phyloP scores from a whole-genome alignment of 768 basidiomycete species.

The Daedaleopsis nitida region DNA sequence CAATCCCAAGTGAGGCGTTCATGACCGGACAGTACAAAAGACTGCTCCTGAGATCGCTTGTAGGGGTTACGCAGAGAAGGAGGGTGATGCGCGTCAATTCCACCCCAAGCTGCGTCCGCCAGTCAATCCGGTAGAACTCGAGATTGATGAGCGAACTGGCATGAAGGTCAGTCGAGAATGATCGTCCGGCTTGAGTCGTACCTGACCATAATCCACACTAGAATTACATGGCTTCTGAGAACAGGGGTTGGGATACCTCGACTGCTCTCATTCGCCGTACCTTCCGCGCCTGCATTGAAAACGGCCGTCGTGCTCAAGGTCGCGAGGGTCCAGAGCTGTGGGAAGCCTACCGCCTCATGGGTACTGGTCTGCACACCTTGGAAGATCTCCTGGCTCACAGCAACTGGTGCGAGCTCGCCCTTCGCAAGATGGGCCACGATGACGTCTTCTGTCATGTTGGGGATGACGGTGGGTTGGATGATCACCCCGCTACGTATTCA shows the following conservation, averaged over 20 bases:
- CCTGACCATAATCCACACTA: constrained; percentile 26
- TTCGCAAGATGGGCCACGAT: constrained; percentile 67
- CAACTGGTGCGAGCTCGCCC: constrained; percentile 77
- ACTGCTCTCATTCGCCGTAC: constrained; percentile 66
- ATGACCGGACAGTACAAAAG: not conserved
- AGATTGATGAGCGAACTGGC: constrained; percentile 74
- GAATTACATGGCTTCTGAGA: constrained; percentile 80
- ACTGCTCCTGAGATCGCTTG: not conserved
- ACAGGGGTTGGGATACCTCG: constrained; percentile 73
- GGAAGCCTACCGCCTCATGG: constrained; percentile 73
- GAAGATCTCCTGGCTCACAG: constrained; percentile 80
- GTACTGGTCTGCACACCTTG: constrained; percentile 66
- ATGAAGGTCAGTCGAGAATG: constrained; percentile 61
- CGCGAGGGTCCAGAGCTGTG: constrained; percentile 57
- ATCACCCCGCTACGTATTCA: not conserved
- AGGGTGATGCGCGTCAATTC: constrained; percentile 70
- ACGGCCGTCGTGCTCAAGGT: constrained; percentile 59
- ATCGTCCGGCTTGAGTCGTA: not conserved
- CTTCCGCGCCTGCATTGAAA: constrained; percentile 65
- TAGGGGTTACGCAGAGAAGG: constrained; percentile 69
- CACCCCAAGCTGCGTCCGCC: constrained; percentile 77
- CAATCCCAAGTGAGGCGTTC: constrained; percentile 61
- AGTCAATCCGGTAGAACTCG: constrained; percentile 68
- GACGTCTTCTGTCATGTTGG: constrained; percentile 84
- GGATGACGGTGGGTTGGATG: constrained; percentile 44